Evolutionary conservation across 352 stramenopile genomes (phyloP).

Genomic region (Aphanomyces stellatus): DNA sequence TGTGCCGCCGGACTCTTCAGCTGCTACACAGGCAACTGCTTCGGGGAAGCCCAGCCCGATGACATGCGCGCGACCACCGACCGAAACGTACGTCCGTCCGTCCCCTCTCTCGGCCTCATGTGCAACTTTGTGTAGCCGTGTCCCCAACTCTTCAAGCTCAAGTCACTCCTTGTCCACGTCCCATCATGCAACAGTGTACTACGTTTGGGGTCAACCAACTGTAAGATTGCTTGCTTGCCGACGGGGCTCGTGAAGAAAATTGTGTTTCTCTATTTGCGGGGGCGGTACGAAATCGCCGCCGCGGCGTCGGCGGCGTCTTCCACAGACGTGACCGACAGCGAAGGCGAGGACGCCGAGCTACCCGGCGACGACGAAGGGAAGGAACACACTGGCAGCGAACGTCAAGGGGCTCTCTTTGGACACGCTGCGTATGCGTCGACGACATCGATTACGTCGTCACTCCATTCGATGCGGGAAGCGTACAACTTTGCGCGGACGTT

Average conservation of each 20-base stretch:
- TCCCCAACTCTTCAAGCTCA: constrained; percentile 11
- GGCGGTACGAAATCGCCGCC: background rate
- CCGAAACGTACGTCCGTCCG: background rate
- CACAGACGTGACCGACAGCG: background rate
- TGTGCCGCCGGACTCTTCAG: background rate
- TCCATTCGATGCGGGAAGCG: background rate
- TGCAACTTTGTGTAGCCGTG: background rate
- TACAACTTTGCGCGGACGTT: background rate
- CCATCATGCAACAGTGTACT: background rate
- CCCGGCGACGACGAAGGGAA: too few species aligned
- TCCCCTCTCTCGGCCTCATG: background rate
- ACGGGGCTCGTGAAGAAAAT: constrained; percentile 14
- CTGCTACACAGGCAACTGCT: constrained; percentile 4
- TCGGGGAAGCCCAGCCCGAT: background rate
- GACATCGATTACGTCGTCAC: background rate
- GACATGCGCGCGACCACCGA: background rate
- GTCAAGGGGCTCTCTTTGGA: too few species aligned
- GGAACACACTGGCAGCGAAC: too few species aligned
- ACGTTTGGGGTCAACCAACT: constrained; percentile 11
- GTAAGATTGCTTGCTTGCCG: constrained; percentile 15
- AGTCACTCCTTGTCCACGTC: constrained; percentile 5
- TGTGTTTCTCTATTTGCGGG: constrained; percentile 18
- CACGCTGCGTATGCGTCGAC: background rate
- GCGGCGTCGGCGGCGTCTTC: background rate
- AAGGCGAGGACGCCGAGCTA: background rate